phyloP scores from a whole-genome alignment of 805 yeast species.

The Ogataea chonburiensis region DNA sequence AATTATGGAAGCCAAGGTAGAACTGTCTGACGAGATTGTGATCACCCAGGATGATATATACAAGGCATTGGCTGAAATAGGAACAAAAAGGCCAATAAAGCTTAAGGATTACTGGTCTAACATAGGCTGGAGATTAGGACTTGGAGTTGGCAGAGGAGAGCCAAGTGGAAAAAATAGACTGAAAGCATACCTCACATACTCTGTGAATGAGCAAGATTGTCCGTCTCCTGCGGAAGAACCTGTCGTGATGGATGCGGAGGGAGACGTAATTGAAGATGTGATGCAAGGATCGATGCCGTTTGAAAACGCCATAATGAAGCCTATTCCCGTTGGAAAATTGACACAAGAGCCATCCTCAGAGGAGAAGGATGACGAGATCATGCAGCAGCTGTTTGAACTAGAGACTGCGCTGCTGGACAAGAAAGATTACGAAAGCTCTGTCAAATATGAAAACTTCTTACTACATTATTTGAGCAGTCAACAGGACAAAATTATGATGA shows the following conservation, averaged over 20 bases:
- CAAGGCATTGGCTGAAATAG: conserved; percentile 7
- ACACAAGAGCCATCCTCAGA: background rate
- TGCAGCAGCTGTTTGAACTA: conserved; percentile 20
- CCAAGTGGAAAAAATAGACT: conserved; percentile 3
- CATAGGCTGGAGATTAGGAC: conserved; percentile 16
- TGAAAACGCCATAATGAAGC: conserved; percentile 13
- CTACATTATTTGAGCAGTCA: conserved; percentile 24
- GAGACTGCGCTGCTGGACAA: conserved; percentile 27
- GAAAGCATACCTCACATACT: conserved; percentile 5
- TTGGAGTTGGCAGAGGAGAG: conserved; percentile 6
- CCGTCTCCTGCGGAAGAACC: conserved; percentile 1
- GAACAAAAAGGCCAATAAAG: conserved; percentile 10
- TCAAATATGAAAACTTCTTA: conserved; percentile 27
- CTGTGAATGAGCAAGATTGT: conserved; percentile 9
- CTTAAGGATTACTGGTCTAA: conserved; percentile 22
- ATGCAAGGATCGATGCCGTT: conserved; percentile 18
- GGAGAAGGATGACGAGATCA: conserved; percentile 6
- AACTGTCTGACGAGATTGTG: conserved; percentile 2
- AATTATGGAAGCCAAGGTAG: conserved; percentile 14
- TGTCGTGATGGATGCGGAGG: conserved; percentile 5
- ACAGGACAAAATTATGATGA: conserved; percentile 17
- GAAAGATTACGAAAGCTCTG: conserved; percentile 26
- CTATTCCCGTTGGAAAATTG: conserved; percentile 14
- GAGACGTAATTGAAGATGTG: conserved; percentile 11
- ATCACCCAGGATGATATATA: conserved; percentile 14